Base-by-base conservation (phyloP, 2,329 filamentous ascomycete genomes). In the Trichoderma afroharzianum region DNA sequence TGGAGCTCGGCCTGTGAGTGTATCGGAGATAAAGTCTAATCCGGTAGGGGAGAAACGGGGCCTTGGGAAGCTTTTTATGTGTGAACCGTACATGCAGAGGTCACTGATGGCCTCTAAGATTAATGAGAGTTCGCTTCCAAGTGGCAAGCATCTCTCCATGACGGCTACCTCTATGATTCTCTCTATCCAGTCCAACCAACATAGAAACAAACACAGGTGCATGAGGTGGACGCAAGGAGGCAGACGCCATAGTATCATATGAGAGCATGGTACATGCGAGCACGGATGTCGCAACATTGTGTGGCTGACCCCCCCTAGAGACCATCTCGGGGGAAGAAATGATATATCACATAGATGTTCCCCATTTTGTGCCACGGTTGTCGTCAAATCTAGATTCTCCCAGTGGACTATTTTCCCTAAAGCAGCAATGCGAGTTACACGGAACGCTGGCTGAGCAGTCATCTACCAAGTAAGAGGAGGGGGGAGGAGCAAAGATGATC, bases 11-110 rank as follows among this genome's bases (percentile, higher is more conserved):
- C 21, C 24, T 15, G n/a, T 21, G 12, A 47, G 9, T 26, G n/a
- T 9, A 18, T 28, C 28, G 39, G 18, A 28, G 21, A 62, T n/a
- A 18, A 26, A 43, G 53, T 18, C 39, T 28, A 12, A 6, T 14
- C 3, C 7, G 4, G 1, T 5, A 15, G 6, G 18, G 12, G 32
- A 9, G 9, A 32, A 8, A 6, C 28, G 55, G 66, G 66, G 26
- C n/a, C 15, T 61, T 28, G 21, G 30, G 30, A 47, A 61, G 28
- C 66, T 6, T 62, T 68, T 69, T 69, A 69, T 62, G 57, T 69
- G 15, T 21, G 33, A 28, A 33, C 36, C 32, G 28, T 32, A 61
- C n/a, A 36, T n/a, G 12, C 53, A 36, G 12, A 59, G 1, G 24
- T 47, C 12, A 9, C 18, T 6, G 4, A 30, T 26, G 18, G 14